Evolutionary conservation across 495 filamentous ascomycete species (phyloP).

Genomic region (Pseudoneurospora amorphoporcata): DNA sequence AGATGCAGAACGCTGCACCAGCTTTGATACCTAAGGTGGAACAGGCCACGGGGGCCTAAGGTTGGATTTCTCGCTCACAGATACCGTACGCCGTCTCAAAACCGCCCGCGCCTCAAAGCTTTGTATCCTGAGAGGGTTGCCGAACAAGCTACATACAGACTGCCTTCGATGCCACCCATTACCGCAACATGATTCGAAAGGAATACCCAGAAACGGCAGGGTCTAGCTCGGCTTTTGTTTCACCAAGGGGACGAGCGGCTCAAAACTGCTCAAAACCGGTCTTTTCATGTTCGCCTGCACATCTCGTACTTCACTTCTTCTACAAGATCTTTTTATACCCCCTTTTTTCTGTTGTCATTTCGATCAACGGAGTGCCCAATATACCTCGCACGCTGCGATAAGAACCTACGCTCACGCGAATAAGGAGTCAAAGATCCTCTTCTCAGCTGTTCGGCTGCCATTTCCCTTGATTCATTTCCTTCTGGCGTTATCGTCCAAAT

Average conservation of each 20-base stretch:
- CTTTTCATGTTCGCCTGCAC: constrained; percentile 2
- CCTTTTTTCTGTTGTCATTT: constrained; percentile 8
- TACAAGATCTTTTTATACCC: constrained; percentile 14
- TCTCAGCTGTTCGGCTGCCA: not conserved
- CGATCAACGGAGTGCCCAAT: constrained; percentile 3
- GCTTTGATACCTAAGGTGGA: constrained; percentile 10
- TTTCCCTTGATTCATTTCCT: constrained; percentile 3
- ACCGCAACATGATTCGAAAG: not conserved
- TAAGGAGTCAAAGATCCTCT: not conserved
- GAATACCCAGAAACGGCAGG: not conserved
- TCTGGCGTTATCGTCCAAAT: constrained; percentile 11
- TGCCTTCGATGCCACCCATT: not conserved
- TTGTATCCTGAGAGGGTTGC: not conserved
- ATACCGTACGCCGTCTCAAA: not conserved
- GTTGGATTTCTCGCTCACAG: not conserved
- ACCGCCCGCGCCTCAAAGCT: not conserved
- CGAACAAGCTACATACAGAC: not conserved
- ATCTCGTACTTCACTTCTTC: constrained; percentile 6
- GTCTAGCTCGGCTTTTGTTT: not conserved
- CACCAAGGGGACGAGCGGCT: not conserved
- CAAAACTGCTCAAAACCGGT: not conserved
- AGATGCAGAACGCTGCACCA: constrained; percentile 29
- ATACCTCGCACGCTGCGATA: constrained; percentile 15
- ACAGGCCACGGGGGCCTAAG: constrained; percentile 11
- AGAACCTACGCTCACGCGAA: constrained; percentile 36